These are phyloP conservation scores for Guadua angustifolia DNA, from an alignment of 176 grass and related monocot species.

Conservation along the genomic window DNA sequence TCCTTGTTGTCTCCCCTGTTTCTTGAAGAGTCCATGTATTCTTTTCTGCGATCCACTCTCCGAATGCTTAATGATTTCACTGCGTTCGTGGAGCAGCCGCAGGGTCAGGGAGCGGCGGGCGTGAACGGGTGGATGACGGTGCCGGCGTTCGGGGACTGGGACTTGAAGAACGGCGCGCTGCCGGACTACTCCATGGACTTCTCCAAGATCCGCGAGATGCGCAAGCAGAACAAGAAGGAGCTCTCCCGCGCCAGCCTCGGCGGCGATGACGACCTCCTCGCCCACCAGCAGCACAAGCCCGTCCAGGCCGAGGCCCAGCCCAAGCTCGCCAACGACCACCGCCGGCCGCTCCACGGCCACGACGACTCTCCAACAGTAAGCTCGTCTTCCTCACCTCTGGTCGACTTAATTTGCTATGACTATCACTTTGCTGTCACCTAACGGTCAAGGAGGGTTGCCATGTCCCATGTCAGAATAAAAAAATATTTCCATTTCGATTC, in stretches of 20 bases:
- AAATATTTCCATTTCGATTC: constrained; percentile 11
- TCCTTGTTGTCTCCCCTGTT: neutral
- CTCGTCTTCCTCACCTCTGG: neutral
- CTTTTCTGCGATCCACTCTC: neutral
- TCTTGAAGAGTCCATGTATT: neutral
- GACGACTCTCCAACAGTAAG: constrained; percentile 67
- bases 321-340: constrained; percentile 52
- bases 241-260: constrained; percentile 74
- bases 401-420: neutral
- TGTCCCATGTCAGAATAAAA: neutral
- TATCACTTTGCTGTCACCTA: neutral
- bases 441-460: constrained; percentile 10
- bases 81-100: constrained; percentile 8
- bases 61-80: neutral
- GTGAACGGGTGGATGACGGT: constrained; percentile 76
- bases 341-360: constrained; percentile 54
- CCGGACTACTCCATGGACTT: constrained; percentile 98
- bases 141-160: constrained; percentile 92
- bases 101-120: constrained; percentile 44
- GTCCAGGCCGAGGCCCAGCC: constrained; percentile 5
- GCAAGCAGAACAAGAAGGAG: constrained; percentile 96
- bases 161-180: constrained; percentile 87
- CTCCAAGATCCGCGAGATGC: constrained; percentile 97
- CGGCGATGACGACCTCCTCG: constrained; percentile 67
- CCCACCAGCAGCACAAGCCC: constrained; percentile 1